phyloP scores from a whole-genome alignment of 2,329 filamentous ascomycete genomes.

The Colletotrichum cuscutae region DNA sequence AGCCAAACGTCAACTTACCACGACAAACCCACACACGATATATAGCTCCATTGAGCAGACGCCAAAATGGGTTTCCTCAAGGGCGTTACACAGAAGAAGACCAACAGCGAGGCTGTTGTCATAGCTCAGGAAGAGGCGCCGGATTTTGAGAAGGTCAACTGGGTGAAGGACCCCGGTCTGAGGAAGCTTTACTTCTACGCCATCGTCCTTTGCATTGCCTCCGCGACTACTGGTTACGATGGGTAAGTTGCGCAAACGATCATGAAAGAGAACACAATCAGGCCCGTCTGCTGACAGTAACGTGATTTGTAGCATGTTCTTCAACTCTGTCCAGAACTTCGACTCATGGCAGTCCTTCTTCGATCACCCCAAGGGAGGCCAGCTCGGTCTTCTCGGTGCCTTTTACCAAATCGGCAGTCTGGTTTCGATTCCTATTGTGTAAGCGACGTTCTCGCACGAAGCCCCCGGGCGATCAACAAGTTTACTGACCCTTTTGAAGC shows the following conservation, averaged over 20 bases:
- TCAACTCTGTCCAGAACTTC: constrained; percentile 57
- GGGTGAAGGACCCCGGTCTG: constrained; percentile 65
- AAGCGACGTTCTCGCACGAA: constrained; percentile 35
- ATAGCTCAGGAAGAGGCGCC: constrained; percentile 59
- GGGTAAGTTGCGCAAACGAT: constrained; percentile 49
- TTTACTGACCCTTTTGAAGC: constrained; percentile 38
- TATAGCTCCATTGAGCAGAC: constrained; percentile 3
- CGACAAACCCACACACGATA: background rate
- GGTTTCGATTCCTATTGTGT: constrained; percentile 65
- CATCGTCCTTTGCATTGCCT: constrained; percentile 62
- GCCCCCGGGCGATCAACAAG: background rate
- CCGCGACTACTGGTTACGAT: constrained; percentile 67
- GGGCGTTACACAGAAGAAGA: constrained; percentile 31
- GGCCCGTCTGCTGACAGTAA: constrained; percentile 8
- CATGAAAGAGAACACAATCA: background rate
- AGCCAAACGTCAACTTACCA: background rate
- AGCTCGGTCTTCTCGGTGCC: constrained; percentile 64
- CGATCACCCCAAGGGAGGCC: constrained; percentile 52
- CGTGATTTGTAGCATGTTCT: constrained; percentile 49
- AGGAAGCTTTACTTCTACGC: constrained; percentile 65
- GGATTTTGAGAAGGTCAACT: constrained; percentile 60
- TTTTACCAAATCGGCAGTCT: constrained; percentile 70
- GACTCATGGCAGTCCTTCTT: constrained; percentile 59
- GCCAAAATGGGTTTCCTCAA: constrained; percentile 30
- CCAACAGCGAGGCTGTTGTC: constrained; percentile 19